Conservation (phyloP, 179 eudicot genomes). For the Patellifolia procumbens region DNA sequence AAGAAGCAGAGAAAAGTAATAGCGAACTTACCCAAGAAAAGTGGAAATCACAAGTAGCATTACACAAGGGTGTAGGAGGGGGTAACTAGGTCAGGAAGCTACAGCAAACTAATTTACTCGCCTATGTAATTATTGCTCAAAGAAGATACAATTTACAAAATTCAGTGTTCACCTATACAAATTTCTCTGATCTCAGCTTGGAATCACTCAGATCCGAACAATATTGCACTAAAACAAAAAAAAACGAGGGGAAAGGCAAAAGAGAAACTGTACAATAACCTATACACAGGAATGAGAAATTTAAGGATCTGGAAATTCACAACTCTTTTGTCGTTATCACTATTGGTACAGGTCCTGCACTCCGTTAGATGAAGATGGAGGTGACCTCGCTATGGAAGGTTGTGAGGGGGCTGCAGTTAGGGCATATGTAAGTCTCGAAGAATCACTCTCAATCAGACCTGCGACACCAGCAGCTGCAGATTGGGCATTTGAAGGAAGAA, state of each 20-base stretch:
- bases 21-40: no score
- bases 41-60: no score
- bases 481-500: slow-evolving; percentile 98
- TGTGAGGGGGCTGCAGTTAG: slow-evolving; percentile 79
- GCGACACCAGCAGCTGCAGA: slow-evolving; percentile 98
- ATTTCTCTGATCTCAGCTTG: slow-evolving; percentile 17
- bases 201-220: slow-evolving; percentile 12
- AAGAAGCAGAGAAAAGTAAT: no score
- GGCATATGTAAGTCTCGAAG: slow-evolving; percentile 75
- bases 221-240: slow-evolving; percentile 14
- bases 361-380: slow-evolving; percentile 50
- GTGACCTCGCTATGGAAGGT: slow-evolving; percentile 37
- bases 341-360: slow-evolving; percentile 40
- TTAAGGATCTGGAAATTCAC: background rate
- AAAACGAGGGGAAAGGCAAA: slow-evolving; percentile 1
- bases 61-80: background rate
- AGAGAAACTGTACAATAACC: slow-evolving; percentile 31
- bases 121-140: background rate
- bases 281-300: slow-evolving; percentile 28
- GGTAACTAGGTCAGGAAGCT: background rate
- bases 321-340: background rate
- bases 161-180: slow-evolving; percentile 24
- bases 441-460: slow-evolving; percentile 84
- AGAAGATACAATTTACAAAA: slow-evolving; percentile 22
- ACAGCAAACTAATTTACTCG: background rate